A percentile compares a stretch with the other conserved stretches of the same genome.
Conservation (phyloP, 208 protist genomes). For the Spironucleus salmonicida region DNA sequence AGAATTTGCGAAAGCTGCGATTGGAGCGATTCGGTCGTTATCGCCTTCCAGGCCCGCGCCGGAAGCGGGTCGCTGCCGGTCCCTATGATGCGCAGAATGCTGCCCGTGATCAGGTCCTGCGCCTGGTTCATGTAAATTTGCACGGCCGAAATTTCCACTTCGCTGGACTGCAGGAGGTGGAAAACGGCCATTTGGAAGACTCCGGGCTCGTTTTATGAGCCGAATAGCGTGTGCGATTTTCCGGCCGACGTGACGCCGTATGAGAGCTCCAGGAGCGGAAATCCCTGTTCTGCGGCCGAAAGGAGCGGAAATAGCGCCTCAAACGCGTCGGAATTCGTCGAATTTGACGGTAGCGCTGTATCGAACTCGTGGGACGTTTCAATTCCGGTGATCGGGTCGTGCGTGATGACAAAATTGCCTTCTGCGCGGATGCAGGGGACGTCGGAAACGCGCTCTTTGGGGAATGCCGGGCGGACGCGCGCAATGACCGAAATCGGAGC, state of each 20-base stretch:
- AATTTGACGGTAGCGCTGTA: background rate
- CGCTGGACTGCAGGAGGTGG: background rate
- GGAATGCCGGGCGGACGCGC: background rate
- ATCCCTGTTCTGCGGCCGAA: background rate
- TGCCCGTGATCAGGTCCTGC: background rate
- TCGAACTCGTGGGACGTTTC: background rate
- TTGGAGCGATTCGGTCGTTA: background rate
- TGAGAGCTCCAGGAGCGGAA: background rate
- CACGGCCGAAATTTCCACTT: background rate
- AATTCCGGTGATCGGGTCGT: background rate
- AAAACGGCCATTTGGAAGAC: background rate
- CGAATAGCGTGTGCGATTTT: slow-evolving; percentile 14
- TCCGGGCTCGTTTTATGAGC: background rate
- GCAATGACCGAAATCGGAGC: slow-evolving; percentile 2
- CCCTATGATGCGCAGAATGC: background rate
- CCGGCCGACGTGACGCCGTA: slow-evolving; percentile 19
- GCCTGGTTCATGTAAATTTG: slow-evolving; percentile 11
- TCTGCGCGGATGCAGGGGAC: background rate
- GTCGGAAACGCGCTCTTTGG: background rate
- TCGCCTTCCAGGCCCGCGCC: background rate
- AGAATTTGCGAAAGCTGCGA: background rate
- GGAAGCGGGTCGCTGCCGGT: slow-evolving; percentile 1
- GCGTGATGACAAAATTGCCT: background rate
- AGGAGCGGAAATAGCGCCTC: background rate
- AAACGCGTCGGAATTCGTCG: background rate